These are phyloP conservation scores for Verticillium isaacii DNA, from an alignment of 2,329 filamentous ascomycete genomes.

Conservation along the genomic window DNA sequence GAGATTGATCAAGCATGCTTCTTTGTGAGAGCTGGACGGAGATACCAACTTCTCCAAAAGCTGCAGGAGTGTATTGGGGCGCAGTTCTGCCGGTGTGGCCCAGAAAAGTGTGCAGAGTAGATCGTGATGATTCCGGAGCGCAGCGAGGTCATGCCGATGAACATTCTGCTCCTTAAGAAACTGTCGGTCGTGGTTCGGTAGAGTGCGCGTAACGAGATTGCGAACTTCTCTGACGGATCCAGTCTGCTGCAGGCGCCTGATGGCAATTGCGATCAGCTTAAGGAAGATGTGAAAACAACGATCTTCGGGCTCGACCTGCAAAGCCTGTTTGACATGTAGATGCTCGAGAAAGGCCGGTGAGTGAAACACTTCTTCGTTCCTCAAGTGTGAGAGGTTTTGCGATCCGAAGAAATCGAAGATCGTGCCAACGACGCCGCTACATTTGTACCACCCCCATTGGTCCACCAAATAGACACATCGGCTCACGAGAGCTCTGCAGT, in stretches of 20 bases:
- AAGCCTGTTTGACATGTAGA: conserved; percentile 38
- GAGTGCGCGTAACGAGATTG: conserved; percentile 56
- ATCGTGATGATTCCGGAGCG: conserved; percentile 64
- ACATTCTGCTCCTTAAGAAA: conserved; percentile 59
- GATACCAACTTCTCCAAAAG: conserved; percentile 53
- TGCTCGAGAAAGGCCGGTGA: conserved; percentile 59
- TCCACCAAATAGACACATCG: conserved; percentile 60
- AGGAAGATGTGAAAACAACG: conserved; percentile 64
- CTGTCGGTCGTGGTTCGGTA: conserved; percentile 62
- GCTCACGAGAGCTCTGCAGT: conserved; percentile 53
- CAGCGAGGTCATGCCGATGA: conserved; percentile 56
- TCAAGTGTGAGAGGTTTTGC: conserved; percentile 55
- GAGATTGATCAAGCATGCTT: conserved; percentile 60
- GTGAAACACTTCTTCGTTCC: conserved; percentile 58
- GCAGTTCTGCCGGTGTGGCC: conserved; percentile 51
- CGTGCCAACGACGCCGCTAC: conserved; percentile 51
- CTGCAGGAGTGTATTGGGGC: conserved; percentile 37
- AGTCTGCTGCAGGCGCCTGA: conserved; percentile 43
- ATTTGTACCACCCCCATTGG: conserved; percentile 62
- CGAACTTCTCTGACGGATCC: conserved; percentile 51
- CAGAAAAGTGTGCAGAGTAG: conserved; percentile 63
- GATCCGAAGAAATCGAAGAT: conserved; percentile 67
- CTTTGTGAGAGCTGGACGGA: conserved; percentile 58
- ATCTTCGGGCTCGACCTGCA: conserved; percentile 50
- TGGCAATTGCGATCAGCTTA: conserved; percentile 56